Percentiles rank a stretch among this genome's conserved stretches.
These are phyloP conservation scores for Pulveroboletus frians DNA, from an alignment of 768 basidiomycete species.

Conservation along the genomic window DNA sequence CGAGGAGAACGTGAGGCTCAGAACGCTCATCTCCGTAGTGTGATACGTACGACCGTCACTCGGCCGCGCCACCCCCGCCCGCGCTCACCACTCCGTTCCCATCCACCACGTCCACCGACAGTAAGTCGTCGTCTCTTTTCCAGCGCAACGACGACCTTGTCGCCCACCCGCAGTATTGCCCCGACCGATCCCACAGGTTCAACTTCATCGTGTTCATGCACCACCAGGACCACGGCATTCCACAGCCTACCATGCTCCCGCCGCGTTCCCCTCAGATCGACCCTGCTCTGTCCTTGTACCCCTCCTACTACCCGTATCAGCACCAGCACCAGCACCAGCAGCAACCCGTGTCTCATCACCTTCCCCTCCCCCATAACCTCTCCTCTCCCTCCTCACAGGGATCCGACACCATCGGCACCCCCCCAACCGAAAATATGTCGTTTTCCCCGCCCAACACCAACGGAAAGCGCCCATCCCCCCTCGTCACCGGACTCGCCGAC, in stretches of 20 bases:
- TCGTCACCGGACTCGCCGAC: conserved; percentile 35
- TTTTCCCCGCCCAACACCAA: conserved; percentile 51
- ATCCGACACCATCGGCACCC: conserved; percentile 71
- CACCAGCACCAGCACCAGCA: conserved; percentile 43
- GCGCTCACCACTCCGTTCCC: not conserved
- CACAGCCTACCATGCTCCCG: conserved; percentile 36
- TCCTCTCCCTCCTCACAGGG: conserved; percentile 79
- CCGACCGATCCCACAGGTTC: conserved; percentile 30
- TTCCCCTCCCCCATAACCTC: conserved; percentile 52
- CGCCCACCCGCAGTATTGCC: conserved; percentile 20
- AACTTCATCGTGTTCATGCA: conserved; percentile 41
- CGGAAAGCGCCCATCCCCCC: conserved; percentile 62
- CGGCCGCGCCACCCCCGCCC: not conserved
- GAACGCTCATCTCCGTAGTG: no score
- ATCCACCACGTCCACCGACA: not conserved
- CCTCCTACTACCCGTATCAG: conserved; percentile 57
- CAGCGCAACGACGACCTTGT: conserved; percentile 7
- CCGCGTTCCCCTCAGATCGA: conserved; percentile 65
- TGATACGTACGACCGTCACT: no score
- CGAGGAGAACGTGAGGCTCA: not conserved
- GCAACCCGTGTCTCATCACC: conserved; percentile 49
- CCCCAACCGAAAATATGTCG: conserved; percentile 55
- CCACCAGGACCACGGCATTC: conserved; percentile 40
- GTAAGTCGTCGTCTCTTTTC: conserved; percentile 7
- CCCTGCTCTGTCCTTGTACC: conserved; percentile 63